These are phyloP conservation scores for Penicillium oxalicum DNA, from an alignment of 2,329 filamentous ascomycete species.

Conservation along the genomic window DNA sequence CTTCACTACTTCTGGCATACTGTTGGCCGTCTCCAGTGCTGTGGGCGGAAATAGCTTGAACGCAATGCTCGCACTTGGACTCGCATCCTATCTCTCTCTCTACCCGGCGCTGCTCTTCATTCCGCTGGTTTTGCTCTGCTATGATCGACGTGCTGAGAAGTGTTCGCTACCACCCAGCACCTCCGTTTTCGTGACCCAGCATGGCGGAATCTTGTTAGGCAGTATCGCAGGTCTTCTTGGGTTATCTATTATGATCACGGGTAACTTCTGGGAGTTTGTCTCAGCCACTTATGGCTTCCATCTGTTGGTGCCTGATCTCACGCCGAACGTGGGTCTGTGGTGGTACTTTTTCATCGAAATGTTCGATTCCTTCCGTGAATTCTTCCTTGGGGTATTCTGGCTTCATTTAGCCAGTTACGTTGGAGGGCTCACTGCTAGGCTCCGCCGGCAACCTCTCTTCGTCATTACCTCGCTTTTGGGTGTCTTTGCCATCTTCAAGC, in stretches of 20 bases:
- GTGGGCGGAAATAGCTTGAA: conserved; percentile 66
- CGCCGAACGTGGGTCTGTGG: conserved; percentile 93
- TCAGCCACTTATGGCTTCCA: conserved; percentile 88
- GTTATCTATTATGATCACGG: conserved; percentile 68
- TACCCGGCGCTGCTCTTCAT: conserved; percentile 84
- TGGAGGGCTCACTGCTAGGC: conserved; percentile 72
- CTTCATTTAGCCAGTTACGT: conserved; percentile 88
- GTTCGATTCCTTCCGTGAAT: conserved; percentile 95
- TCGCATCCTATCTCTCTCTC: conserved; percentile 86
- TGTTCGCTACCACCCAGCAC: conserved; percentile 26
- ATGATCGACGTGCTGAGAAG: conserved; percentile 54
- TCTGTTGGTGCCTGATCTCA: conserved; percentile 81
- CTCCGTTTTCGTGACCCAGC: conserved; percentile 49
- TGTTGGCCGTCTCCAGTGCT: conserved; percentile 76
- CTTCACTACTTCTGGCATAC: conserved; percentile 81
- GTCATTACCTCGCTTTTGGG: conserved; percentile 79
- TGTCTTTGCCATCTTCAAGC: conserved; percentile 91
- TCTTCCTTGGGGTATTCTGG: conserved; percentile 98
- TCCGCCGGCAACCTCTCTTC: conserved; percentile 80
- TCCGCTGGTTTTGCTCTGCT: conserved; percentile 73
- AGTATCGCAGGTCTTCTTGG: conserved; percentile 59
- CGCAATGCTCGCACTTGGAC: conserved; percentile 75
- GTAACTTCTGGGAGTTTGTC: conserved; percentile 79
- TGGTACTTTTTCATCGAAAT: conserved; percentile 99
- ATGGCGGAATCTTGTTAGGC: conserved; percentile 48